Base-by-base conservation (phyloP, 2,329 filamentous ascomycete genomes). In the Grosmannia serpens region DNA sequence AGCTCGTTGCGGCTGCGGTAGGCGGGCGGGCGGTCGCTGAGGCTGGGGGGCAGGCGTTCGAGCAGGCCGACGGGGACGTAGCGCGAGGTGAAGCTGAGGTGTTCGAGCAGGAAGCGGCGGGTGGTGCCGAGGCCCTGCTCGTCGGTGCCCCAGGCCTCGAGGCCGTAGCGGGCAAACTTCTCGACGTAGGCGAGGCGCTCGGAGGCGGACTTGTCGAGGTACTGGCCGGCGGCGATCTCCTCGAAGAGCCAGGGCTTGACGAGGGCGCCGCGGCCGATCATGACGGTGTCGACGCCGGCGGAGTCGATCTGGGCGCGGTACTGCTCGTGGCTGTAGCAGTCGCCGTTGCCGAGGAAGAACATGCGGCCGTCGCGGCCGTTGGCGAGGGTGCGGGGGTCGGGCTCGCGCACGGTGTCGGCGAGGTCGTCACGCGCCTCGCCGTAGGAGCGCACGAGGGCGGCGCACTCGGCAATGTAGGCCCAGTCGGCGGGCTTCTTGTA, bases 201-300 rank as follows among this genome's bases (percentile, higher is more conserved):
- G 6, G 85, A 81, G 2, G 92, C 87, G 3, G 89, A 90, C 73
- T 99, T 99, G 77, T 99, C 94, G 46, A 99, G 82, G 69, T 97
- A 96, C 72, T 97, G 94, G 6, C 88, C 88, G 62, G 85, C 82
- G 64, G 89, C 83, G 58, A 99, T 97, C 73, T 99, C 94, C 72
- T 99, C 94, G 69, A 97, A 99, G 62, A 99, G 78, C 94, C 94
- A 99, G 1, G 94, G 94, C 75, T 99, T 99, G 74, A 97, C 89
- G 60, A 99, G 81, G 11, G 94, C 94, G 59, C 94, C 94, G 61
- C 94, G 88, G n/a, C 86, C 94, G 61, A 97, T 84, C 94, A 99
- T 97, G 69, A 96, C 88, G n/a, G 85, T 85, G 74, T 97, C 92
- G 52, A 97, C 91, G 53, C 83, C 82, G 41, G 89, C 81, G 60